A percentile compares a stretch with the other conserved stretches of the same genome.
phyloP scores from a whole-genome alignment of 306 rosid species.

The Corylus heterophylla region DNA sequence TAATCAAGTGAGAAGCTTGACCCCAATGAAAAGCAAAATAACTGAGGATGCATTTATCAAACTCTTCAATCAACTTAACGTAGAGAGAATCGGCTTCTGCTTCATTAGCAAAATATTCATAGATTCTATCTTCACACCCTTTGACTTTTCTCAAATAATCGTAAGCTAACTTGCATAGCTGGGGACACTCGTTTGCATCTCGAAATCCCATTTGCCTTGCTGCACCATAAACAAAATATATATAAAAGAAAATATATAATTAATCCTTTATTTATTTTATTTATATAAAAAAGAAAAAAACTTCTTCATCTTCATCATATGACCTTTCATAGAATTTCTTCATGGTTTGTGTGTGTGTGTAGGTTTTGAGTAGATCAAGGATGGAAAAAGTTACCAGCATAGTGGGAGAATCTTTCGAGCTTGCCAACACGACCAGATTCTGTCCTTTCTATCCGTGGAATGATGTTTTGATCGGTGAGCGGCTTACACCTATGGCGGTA shows the following conservation, averaged over 20 bases:
- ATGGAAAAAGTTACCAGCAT: constrained; percentile 48
- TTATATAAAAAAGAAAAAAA: no score
- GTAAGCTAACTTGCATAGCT: constrained; percentile 53
- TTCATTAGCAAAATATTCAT: constrained; percentile 45
- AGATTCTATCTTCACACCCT: constrained; percentile 57
- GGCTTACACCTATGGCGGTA: constrained; percentile 21
- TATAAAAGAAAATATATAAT: no score
- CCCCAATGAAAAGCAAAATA: constrained; percentile 89
- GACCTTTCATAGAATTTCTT: no score
- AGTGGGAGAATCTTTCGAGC: constrained; percentile 71
- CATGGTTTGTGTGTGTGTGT: no score
- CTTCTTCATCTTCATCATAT: background rate
- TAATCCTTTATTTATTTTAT: background rate
- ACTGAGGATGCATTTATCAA: constrained; percentile 68
- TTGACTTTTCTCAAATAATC: constrained; percentile 54
- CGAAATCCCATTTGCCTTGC: constrained; percentile 80
- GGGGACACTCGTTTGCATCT: constrained; percentile 53
- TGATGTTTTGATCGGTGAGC: constrained; percentile 20
- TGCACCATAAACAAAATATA: constrained; percentile 8
- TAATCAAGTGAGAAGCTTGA: constrained; percentile 51
- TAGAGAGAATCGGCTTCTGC: constrained; percentile 44
- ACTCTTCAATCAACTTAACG: constrained; percentile 52
- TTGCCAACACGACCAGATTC: constrained; percentile 60
- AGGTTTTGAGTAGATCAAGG: background rate
- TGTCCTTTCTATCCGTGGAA: constrained; percentile 41